Evolutionary conservation across 768 basidiomycete species (phyloP).

Genomic region (Rubroboletus pulcherrimus): DNA sequence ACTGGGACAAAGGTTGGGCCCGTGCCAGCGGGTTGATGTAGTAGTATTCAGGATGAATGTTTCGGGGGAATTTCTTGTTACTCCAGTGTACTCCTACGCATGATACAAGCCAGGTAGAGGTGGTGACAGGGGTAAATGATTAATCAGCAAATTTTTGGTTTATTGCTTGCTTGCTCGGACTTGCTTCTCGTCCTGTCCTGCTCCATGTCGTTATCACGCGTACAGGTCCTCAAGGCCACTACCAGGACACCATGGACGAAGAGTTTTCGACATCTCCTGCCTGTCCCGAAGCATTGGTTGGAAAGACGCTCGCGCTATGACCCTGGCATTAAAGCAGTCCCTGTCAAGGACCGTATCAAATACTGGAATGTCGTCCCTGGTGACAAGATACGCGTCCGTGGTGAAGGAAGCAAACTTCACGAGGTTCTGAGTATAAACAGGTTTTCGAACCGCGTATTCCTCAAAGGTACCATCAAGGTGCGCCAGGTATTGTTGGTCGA

Average conservation of each 20-base stretch:
- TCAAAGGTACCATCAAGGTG: conserved; percentile 40
- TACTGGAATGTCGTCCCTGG: conserved; percentile 88
- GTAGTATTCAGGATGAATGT: not conserved
- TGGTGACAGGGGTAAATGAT: conserved; percentile 10
- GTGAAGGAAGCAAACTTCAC: conserved; percentile 58
- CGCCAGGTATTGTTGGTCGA: conserved; percentile 13
- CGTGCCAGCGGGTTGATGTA: conserved; percentile 20
- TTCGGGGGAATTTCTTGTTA: not conserved
- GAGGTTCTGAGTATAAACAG: conserved; percentile 75
- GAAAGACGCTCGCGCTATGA: conserved; percentile 44
- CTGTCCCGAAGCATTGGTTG: conserved; percentile 53
- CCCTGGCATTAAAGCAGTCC: conserved; percentile 47
- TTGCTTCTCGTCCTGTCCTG: not conserved
- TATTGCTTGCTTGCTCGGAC: not conserved
- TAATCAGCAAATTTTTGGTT: conserved; percentile 17
- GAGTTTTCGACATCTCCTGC: conserved; percentile 61
- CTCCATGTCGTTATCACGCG: conserved; percentile 30
- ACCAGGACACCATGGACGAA: conserved; percentile 57
- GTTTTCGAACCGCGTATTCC: conserved; percentile 62
- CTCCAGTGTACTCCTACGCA: conserved; percentile 1
- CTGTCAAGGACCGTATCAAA: conserved; percentile 68
- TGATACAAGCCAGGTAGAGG: not conserved
- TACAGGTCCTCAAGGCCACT: conserved; percentile 43
- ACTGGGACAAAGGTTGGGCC: conserved; percentile 28
- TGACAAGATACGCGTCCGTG: conserved; percentile 68